Conservation (phyloP, 2,329 filamentous ascomycete genomes). For the Penicillium aurantiogriseum region DNA sequence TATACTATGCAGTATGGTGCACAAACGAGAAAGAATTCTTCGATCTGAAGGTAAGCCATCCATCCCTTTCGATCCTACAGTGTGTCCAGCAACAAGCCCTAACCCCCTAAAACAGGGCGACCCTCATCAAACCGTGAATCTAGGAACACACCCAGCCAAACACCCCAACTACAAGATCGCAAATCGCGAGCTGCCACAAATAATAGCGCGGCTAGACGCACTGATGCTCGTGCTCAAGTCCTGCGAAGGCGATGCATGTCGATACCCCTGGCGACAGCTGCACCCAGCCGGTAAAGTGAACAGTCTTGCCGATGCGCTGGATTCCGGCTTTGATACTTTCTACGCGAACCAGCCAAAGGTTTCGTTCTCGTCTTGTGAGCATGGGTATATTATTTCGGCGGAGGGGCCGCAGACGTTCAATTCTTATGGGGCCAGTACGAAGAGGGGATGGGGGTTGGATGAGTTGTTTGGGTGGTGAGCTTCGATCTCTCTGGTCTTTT, state of each 20-base stretch:
- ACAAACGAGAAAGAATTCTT: slow-evolving; percentile 67
- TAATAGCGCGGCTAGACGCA: slow-evolving; percentile 56
- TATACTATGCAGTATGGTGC: slow-evolving; percentile 70
- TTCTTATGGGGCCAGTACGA: slow-evolving; percentile 16
- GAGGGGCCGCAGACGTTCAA: slow-evolving; percentile 53
- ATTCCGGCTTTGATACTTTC: slow-evolving; percentile 51
- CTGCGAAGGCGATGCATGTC: slow-evolving; percentile 55
- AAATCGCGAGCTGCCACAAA: slow-evolving; percentile 31
- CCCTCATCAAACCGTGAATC: slow-evolving; percentile 53
- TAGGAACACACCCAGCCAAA: slow-evolving; percentile 27
- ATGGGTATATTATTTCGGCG: slow-evolving; percentile 56
- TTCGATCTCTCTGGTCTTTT: neutral
- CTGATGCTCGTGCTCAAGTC: slow-evolving; percentile 62
- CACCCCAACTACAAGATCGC: slow-evolving; percentile 16
- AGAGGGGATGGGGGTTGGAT: slow-evolving; percentile 9
- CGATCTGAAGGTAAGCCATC: slow-evolving; percentile 52
- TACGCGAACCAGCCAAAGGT: slow-evolving; percentile 55
- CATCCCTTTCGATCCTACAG: neutral
- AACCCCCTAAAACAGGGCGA: slow-evolving; percentile 43
- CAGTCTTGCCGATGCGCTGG: slow-evolving; percentile 54
- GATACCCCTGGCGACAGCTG: slow-evolving; percentile 57
- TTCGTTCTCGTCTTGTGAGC: slow-evolving; percentile 53
- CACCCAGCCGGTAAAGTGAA: slow-evolving; percentile 55
- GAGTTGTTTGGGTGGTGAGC: slow-evolving; percentile 6
- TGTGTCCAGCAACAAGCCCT: neutral